These are phyloP conservation scores for Coleophoma eucalyptorum DNA, from an alignment of 2,329 filamentous ascomycete species.

Conservation along the genomic window DNA sequence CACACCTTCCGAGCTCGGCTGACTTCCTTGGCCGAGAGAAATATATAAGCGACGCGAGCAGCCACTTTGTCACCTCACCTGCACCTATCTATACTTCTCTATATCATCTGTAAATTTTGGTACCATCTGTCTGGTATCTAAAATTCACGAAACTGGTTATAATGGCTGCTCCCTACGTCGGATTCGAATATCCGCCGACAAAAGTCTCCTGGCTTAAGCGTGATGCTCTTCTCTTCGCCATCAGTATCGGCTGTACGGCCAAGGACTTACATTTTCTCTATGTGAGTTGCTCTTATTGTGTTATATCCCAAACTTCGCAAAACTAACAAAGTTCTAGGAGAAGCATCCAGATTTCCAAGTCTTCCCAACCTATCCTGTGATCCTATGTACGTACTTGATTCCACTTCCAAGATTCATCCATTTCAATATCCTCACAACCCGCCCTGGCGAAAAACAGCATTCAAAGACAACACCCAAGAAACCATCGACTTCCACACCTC, in stretches of 20 bases:
- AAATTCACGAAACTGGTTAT: not conserved
- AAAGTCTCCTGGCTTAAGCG: not conserved
- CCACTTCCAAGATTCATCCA: not conserved
- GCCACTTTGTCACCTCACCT: not conserved
- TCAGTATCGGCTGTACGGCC: not conserved
- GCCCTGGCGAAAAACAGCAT: not conserved
- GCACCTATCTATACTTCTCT: not conserved
- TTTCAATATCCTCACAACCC: not conserved
- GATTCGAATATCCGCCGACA: not conserved
- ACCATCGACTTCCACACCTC: not conserved
- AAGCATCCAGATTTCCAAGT: not conserved
- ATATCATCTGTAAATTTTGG: not conserved
- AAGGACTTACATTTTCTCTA: not conserved
- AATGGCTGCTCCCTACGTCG: not conserved
- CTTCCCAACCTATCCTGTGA: not conserved
- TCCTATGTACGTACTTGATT: not conserved
- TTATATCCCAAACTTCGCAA: not conserved
- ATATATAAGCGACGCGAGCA: not conserved
- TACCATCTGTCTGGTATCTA: not conserved
- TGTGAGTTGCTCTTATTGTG: not conserved
- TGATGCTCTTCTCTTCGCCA: not conserved
- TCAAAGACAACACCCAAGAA: not conserved
- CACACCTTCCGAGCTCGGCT: not conserved
- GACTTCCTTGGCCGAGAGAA: constrained; percentile 60
- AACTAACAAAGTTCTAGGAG: not conserved